phyloP scores from a whole-genome alignment of 495 filamentous ascomycete genomes.

The Aspergillus funiculosus region DNA sequence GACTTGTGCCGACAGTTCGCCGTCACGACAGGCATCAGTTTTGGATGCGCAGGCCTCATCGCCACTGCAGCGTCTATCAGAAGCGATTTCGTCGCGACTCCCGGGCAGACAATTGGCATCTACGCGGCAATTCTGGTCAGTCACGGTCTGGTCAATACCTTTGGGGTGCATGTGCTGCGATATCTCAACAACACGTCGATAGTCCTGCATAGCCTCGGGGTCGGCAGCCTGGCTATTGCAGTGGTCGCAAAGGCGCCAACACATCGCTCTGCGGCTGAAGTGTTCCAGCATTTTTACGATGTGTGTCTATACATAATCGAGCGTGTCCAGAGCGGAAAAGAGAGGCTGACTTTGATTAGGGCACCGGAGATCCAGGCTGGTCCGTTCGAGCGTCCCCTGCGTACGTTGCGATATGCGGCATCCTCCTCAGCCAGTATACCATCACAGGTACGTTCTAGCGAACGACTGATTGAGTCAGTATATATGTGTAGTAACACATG shows the following conservation, averaged over 20 bases:
- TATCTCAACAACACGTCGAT: slow-evolving; percentile 1
- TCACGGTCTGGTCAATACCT: slow-evolving; percentile 1
- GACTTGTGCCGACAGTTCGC: too few species aligned
- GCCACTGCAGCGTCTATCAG: background rate
- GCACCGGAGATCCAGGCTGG: slow-evolving; percentile 1
- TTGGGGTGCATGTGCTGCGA: slow-evolving; percentile 1
- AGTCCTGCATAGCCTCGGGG: background rate
- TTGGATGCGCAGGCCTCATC: background rate
- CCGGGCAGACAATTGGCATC: background rate
- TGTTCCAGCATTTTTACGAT: slow-evolving; percentile 4
- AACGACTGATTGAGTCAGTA: too few species aligned
- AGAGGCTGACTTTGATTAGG: background rate
- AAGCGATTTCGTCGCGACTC: background rate
- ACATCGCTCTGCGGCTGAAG: background rate
- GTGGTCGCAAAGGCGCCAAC: slow-evolving; percentile 3
- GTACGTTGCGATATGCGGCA: background rate
- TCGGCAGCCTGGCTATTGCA: background rate
- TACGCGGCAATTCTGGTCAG: background rate
- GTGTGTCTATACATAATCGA: background rate
- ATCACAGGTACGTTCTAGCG: background rate
- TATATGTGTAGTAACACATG: too few species aligned
- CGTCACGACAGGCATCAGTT: background rate
- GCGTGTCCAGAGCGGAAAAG: too few species aligned
- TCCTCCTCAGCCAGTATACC: slow-evolving; percentile 6
- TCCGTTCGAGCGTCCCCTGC: background rate